Base-by-base conservation (phyloP, 78 protist genomes). In the Paulinella micropora region DNA sequence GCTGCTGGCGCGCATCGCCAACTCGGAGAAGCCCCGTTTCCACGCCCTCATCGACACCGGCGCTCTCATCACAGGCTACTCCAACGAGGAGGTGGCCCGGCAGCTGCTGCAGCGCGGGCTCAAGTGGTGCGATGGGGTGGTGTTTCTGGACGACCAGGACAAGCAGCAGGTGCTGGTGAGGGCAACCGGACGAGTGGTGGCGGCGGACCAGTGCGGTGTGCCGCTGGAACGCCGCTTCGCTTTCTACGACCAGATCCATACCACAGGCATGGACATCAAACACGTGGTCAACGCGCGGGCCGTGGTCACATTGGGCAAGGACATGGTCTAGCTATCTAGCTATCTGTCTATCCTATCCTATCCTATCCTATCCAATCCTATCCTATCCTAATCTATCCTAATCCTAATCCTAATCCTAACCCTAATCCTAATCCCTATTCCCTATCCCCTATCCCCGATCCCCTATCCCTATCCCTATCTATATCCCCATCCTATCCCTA, bases 31-130 rank as follows among this genome's bases (percentile, higher is more conserved):
- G 84, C 84, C 84, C 39, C 84, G 28, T 29, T 81, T 31, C 84
- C 29, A 81, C 28, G 94, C 94, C 9, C 93, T 93, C 89, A 90
- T 93, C 37, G 94, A 93, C 91, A 89, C 90, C 1, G 94, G 94
- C 79, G 94, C 94, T 9, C 93, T 93, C 69, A 77, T 93, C 87
- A 90, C 94, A 9, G 94, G 94, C 64, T 2, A 77, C 69, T n/a
- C 86, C 34, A 93, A 93, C 91, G 1, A n/a, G 88, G 90, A 89
- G 64, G 94, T 93, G 23, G 93, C 94, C 28, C 35, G 34, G 51
- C 81, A 34, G 32, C 89, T 92, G 41, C 90, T 92, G 39, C 31
- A 32, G 4, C 0, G 34, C 32, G 94, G 91, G 1, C 77, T 91
- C 26, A 51, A 86, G 77, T 81, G 86, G 87, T 88, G 89, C 79